phyloP scores from a whole-genome alignment of 495 filamentous ascomycete genomes.

The Peziza echinospora region DNA sequence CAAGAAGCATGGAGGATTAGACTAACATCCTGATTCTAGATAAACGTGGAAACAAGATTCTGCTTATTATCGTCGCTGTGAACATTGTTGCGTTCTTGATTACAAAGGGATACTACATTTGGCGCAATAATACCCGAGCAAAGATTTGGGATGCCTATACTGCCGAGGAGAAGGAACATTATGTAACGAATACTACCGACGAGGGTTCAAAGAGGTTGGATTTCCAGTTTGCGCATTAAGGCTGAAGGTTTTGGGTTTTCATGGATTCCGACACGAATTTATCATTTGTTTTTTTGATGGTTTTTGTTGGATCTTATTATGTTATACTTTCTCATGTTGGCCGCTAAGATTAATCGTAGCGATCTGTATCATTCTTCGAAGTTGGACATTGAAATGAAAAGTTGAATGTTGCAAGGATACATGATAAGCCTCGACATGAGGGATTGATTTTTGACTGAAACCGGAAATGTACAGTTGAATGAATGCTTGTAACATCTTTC shows the following conservation, averaged over 20 bases:
- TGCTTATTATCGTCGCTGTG: constrained; percentile 26
- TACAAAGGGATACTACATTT: constrained; percentile 25
- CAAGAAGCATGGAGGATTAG: background rate
- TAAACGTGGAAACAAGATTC: constrained; percentile 30
- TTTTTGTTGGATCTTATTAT: constrained; percentile 14
- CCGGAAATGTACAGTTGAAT: no score
- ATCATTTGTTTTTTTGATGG: constrained; percentile 3
- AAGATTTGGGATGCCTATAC: constrained; percentile 21
- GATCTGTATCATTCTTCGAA: no score
- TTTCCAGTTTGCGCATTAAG: constrained; percentile 21
- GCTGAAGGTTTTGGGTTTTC: background rate
- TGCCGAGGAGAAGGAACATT: constrained; percentile 19
- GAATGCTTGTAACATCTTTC: no score
- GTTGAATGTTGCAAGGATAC: no score
- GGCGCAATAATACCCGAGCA: constrained; percentile 21
- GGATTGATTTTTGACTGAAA: no score
- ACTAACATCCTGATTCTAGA: constrained; percentile 16
- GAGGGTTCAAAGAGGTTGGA: constrained; percentile 24
- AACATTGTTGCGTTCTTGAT: constrained; percentile 24
- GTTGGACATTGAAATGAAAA: no score
- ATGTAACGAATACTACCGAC: constrained; percentile 22
- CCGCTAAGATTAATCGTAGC: no score
- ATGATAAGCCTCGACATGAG: no score
- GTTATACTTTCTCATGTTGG: no score
- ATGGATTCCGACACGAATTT: background rate